Evolutionary conservation across 1,284 basidiomycete species (phyloP), one percentile per base, ranked within the genome.

Genomic region (Amylostereum chailletii): DNA sequence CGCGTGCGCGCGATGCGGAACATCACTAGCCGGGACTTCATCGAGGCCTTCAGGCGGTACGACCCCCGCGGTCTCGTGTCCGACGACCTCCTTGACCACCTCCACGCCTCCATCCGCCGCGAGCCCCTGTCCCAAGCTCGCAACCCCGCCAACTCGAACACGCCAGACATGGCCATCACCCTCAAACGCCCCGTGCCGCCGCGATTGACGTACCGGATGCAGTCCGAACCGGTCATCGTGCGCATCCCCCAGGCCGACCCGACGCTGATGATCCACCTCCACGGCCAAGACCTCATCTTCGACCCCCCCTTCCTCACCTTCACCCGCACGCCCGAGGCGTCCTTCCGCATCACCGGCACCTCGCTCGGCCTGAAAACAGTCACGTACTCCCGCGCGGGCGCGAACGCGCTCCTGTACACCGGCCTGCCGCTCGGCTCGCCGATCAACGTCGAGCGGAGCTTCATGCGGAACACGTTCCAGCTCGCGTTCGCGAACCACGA

Each of bases 391-490:
- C 80, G 90, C 45, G 75, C 81, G 41, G 92, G 94, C 1, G 71
- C 78, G 9, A 90, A 89, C 63, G 89, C 93, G 0, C 70, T 88
- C 38, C 74, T 80, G 45, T 97, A 96, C 63, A 71, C 79, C 0
- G 84, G 86, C 19, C 68, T 97, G 31, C 87, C 91, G 11, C 71
- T 86, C 47, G 88, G 82, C 60, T 82, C 78, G 53, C 74, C 81
- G 5, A 72, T 97, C 56, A 73, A 78, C 30, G 83, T 96, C 51
- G 94, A 96, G 64, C 81, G 93, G 29, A 83, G 87, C 0, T 94
- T 94, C 69, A 95, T 96, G 93, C 81, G 84, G 46, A 86, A 94
- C 62, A 94, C 91, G 0, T 93, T 96, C 72, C 90, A 94, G 62
- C 68, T 96, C 27, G 83, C 90, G 2, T 96, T 96, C 67, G 58